These are phyloP conservation scores for Castanea mollissima DNA, from an alignment of 306 rosid genomes.

Conservation along the genomic window DNA sequence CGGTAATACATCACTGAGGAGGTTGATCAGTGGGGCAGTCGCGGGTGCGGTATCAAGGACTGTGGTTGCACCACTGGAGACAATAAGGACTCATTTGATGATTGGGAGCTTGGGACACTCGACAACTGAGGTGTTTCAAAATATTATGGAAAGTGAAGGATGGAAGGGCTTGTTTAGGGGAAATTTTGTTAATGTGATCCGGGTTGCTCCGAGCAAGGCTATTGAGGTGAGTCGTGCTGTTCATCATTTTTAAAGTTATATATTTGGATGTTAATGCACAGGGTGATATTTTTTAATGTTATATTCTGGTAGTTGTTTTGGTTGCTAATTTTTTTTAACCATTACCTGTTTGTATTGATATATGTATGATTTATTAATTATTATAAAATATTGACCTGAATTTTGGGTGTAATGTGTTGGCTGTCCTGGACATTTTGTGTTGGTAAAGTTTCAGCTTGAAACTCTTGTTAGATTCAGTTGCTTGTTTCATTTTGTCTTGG, in stretches of 20 bases:
- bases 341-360: background rate
- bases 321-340: background rate
- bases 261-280: background rate
- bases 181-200: constrained; percentile 52
- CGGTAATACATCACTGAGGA: constrained; percentile 45
- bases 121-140: constrained; percentile 42
- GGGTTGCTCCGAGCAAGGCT: constrained; percentile 68
- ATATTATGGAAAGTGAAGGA: constrained; percentile 55
- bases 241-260: background rate
- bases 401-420: background rate
- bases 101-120: constrained; percentile 52
- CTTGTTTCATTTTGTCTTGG: background rate
- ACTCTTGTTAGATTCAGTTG: background rate
- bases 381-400: background rate
- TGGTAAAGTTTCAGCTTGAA: background rate
- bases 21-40: constrained; percentile 65
- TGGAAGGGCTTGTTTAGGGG: constrained; percentile 67
- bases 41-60: constrained; percentile 68
- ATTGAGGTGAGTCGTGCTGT: constrained; percentile 44
- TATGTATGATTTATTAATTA: background rate
- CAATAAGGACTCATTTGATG: constrained; percentile 63
- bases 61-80: constrained; percentile 61
- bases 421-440: background rate
- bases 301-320: background rate
- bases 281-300: background rate